Percentiles rank a stretch among this genome's conserved stretches.
Evolutionary conservation across 345 rosid genomes (phyloP).

Genomic region (Trapa incisa): DNA sequence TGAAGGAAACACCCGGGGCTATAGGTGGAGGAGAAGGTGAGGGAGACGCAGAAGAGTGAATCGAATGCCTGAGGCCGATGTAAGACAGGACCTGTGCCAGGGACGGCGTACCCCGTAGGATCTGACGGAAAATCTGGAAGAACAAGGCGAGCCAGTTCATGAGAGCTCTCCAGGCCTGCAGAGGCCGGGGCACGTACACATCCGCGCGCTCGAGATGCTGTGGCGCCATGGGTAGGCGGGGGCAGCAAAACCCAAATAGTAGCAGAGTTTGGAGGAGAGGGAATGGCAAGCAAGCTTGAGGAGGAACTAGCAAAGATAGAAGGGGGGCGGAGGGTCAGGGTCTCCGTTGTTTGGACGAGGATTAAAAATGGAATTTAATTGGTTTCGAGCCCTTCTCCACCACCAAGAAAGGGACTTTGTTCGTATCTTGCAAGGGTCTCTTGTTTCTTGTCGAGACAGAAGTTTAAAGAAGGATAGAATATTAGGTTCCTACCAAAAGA

Average conservation of each 20-base stretch:
- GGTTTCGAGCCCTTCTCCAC: not conserved
- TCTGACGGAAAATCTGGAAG: slow-evolving; percentile 18
- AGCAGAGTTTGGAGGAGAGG: not conserved
- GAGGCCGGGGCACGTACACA: slow-evolving; percentile 15
- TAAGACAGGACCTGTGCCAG: slow-evolving; percentile 20
- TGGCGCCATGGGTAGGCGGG: not conserved
- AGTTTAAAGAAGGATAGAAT: not conserved
- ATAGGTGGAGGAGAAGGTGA: slow-evolving; percentile 11
- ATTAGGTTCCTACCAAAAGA: not conserved
- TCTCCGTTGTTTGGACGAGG: not conserved
- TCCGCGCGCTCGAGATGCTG: slow-evolving; percentile 6
- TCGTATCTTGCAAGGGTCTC: not conserved
- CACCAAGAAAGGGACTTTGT: slow-evolving; percentile 1
- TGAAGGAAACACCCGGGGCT: slow-evolving; percentile 12
- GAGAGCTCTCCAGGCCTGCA: slow-evolving; percentile 23
- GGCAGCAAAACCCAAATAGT: not conserved
- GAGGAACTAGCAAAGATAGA: not conserved
- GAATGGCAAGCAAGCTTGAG: not conserved
- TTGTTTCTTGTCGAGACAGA: not conserved
- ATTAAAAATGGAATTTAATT: not conserved
- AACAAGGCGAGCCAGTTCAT: slow-evolving; percentile 22
- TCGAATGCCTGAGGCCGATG: slow-evolving; percentile 14
- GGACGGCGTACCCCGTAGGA: slow-evolving; percentile 28
- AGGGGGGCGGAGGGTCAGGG: not conserved
- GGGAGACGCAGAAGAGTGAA: slow-evolving; percentile 9